Base-by-base conservation (phyloP, 768 basidiomycete species). In the Suillus subaureus region DNA sequence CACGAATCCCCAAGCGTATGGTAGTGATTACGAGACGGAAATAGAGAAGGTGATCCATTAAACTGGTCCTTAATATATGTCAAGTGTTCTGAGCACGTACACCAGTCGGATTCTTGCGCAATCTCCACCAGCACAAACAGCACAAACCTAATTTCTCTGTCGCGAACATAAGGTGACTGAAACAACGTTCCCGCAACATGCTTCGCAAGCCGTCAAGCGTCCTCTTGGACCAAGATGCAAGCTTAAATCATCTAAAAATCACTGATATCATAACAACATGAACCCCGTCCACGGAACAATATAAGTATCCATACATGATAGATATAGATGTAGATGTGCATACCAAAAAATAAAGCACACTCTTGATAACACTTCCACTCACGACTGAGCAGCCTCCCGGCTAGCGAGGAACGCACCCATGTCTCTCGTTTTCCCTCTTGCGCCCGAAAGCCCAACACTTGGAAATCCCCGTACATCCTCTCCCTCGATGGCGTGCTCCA, bases 391-490 rank as follows among this genome's bases (percentile, higher is more conserved):
- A 57, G 77, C 78, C 11, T 79, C 79, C 15, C 77, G 69, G n/a
- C 71, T 68, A 6, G 81, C 79, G 7, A 84, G 66, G 69, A 84
- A 84, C 6, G 76, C 79, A 62, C 77, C 81, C 61, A 76, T 76
- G 63, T 82, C 78, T 40, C 79, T 76, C 28, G 75, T 74, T 58
- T 77, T 79, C 63, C 75, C 68, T 66, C 74, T 73, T 31, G 69
- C 64, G 12, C 79, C 75, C 49, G 78, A 69, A 21, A 82, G 73
- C 3, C 82, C 81, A 1, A 71, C 67, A 45, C 77, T 83, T 2
- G 82, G 81, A 61, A 82, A 83, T 37, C 75, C 72, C 1, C 60
- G 26, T 1, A 65, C 64, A 28, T 61, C 69, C 43, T 67, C 64
- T 1, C 73, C 77, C 40, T 72, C 75, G 16, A 80, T 71, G 61